Base-by-base conservation (phyloP, 2,329 filamentous ascomycete genomes). In the Cladosporium sphaerospermum region DNA sequence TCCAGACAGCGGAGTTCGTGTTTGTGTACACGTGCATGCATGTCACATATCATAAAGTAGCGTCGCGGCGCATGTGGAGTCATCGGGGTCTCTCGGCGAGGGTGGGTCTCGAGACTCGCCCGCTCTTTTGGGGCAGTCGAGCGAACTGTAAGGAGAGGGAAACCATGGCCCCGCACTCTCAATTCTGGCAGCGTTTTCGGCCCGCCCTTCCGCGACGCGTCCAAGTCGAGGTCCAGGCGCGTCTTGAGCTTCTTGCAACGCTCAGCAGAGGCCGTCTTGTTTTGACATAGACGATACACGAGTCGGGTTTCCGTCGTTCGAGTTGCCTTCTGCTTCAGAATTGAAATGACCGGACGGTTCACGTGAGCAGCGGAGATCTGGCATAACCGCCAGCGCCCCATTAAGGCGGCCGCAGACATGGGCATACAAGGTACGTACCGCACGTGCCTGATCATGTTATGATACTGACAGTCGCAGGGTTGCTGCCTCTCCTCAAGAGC, bases 401-500 rank as follows among this genome's bases (percentile, higher is more conserved):
- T 31, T 18, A 16, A 16, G 41, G 28, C 53, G 19, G 51, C 34
- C 49, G 57, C 23, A 28, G 23, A 47, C 6, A 67, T 67, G 71
- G 70, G 70, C 59, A 71, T 69, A 57, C 68, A 66, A 64, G 67
- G 66, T 68, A 59, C 51, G 43, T 53, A 44, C 48, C 36, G 4
- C 36, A 13, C 36, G 10, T 11, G n/a, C 36, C 14, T 16, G 19
- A 13, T 31, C 2, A 28, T 28, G 16, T 28, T 28, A 3, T 37
- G 31, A 11, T 18, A 28, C 51, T 53, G 7, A 53, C 41, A 19
- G 9, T n/a, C 10, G 18, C 56, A 91, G 92, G 93, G 42, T 82
- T 99, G 51, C 79, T 97, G 33, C 89, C 89, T 36, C 78, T 97
- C 56, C 83, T 99, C 56, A 97, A 97, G 73, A 97, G 93, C 43